Conservation (phyloP, 1,284 basidiomycete species). For the Pterulicium gracile region DNA sequence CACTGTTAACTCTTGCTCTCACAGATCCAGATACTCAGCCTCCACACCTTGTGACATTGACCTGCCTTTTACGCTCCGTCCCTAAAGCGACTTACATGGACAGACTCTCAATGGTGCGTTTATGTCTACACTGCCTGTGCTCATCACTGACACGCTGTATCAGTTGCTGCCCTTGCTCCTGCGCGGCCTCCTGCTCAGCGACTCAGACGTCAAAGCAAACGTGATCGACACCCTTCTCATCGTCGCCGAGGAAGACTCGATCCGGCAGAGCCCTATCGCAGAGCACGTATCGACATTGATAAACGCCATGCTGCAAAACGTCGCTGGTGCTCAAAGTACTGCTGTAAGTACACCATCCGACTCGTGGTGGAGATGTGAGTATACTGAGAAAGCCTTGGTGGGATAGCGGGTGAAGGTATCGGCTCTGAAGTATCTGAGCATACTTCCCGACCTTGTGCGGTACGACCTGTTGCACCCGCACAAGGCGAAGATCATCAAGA, state of each 20-base stretch:
- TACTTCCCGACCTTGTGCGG: slow-evolving; percentile 64
- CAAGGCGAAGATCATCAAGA: slow-evolving; percentile 63
- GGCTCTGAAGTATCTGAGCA: slow-evolving; percentile 65
- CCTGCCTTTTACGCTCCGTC: slow-evolving; percentile 71
- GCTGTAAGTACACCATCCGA: too few species aligned
- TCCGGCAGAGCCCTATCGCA: slow-evolving; percentile 39
- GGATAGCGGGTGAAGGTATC: slow-evolving; percentile 66
- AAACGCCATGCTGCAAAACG: slow-evolving; percentile 60
- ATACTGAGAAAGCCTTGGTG: too few species aligned
- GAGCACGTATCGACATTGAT: slow-evolving; percentile 66
- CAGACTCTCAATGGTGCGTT: background rate
- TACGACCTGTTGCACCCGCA: slow-evolving; percentile 73
- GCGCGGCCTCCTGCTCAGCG: slow-evolving; percentile 71
- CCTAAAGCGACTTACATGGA: slow-evolving; percentile 59
- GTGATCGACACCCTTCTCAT: slow-evolving; percentile 75
- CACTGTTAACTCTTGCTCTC: slow-evolving; percentile 3
- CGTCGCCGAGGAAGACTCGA: slow-evolving; percentile 53
- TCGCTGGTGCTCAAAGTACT: too few species aligned
- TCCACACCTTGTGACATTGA: slow-evolving; percentile 78
- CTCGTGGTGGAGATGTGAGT: too few species aligned
- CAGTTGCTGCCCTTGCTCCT: slow-evolving; percentile 86
- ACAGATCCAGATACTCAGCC: slow-evolving; percentile 41
- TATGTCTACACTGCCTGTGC: background rate
- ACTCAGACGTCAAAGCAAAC: slow-evolving; percentile 63
- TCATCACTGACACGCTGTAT: slow-evolving; percentile 3